Conservation (phyloP, 2,329 filamentous ascomycete species). For the Cadophora sp. region DNA sequence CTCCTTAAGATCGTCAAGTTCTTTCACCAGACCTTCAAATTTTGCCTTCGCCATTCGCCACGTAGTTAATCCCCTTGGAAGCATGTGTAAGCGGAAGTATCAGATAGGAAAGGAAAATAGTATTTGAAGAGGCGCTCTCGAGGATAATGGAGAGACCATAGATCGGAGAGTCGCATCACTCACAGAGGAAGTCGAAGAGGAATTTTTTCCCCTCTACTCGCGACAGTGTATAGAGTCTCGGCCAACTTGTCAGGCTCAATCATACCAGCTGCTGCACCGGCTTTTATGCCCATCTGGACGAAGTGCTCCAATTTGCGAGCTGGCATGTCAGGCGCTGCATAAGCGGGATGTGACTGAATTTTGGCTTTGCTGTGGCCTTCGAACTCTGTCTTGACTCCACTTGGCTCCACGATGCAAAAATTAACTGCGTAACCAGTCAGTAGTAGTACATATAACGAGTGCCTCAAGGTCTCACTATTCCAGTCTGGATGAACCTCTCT, state of each 20-base stretch:
- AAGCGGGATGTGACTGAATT: constrained; percentile 37
- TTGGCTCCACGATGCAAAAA: constrained; percentile 49
- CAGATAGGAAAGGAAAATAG: too few relatives aligned
- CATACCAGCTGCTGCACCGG: constrained; percentile 27
- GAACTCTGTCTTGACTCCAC: constrained; percentile 50
- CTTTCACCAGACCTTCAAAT: constrained; percentile 30
- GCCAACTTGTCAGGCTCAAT: constrained; percentile 36
- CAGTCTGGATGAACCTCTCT: constrained; percentile 48
- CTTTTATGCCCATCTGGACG: constrained; percentile 32
- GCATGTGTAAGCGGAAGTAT: neutral
- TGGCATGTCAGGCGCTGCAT: constrained; percentile 43
- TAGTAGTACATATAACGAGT: constrained; percentile 33
- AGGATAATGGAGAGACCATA: too few relatives aligned
- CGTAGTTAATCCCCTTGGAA: constrained; percentile 24
- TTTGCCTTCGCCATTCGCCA: constrained; percentile 38
- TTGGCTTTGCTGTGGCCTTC: constrained; percentile 46
- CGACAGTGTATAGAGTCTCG: constrained; percentile 35
- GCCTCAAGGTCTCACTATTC: constrained; percentile 39
- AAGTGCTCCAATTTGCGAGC: constrained; percentile 39
- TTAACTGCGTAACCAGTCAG: constrained; percentile 42
- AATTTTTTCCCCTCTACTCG: constrained; percentile 36
- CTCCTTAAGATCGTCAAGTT: constrained; percentile 33
- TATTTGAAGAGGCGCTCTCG: too few relatives aligned
- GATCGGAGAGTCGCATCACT: too few relatives aligned
- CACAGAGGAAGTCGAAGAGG: constrained; percentile 36